These are phyloP conservation scores for Scytalidium lignicola DNA, from an alignment of 2,329 filamentous ascomycete species.

Conservation along the genomic window DNA sequence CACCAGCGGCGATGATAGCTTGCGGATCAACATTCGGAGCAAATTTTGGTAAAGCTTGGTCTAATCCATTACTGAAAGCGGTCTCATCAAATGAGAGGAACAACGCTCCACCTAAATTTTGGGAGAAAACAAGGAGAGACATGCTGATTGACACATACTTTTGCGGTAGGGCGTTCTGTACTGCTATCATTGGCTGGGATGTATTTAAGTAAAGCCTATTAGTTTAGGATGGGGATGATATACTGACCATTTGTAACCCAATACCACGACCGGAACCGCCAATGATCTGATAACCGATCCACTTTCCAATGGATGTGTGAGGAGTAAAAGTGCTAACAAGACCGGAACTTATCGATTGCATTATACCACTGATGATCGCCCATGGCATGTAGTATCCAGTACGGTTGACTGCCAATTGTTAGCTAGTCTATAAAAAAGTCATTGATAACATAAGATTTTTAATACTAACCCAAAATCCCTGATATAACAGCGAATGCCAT, in stretches of 20 bases:
- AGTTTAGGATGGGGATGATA: not conserved
- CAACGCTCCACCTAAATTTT: conserved; percentile 26
- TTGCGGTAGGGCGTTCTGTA: conserved; percentile 26
- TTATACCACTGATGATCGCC: conserved; percentile 22
- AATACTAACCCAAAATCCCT: conserved; percentile 13
- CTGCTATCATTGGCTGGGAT: conserved; percentile 26
- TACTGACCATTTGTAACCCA: conserved; percentile 19
- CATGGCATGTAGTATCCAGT: conserved; percentile 30
- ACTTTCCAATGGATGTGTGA: conserved; percentile 10
- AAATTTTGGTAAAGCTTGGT: conserved; percentile 25
- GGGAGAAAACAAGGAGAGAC: conserved; percentile 29
- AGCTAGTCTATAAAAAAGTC: not conserved
- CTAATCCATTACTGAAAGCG: conserved; percentile 19
- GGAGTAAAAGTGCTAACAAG: conserved; percentile 27
- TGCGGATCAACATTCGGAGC: conserved; percentile 28
- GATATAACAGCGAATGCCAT: conserved; percentile 14
- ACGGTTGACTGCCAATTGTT: not conserved
- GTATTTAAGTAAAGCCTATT: not conserved
- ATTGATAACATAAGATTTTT: not conserved
- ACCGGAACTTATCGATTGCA: conserved; percentile 28
- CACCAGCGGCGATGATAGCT: conserved; percentile 35
- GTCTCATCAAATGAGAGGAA: conserved; percentile 26
- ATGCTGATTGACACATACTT: conserved; percentile 27
- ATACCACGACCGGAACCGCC: conserved; percentile 17
- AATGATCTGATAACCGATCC: conserved; percentile 24